Evolutionary conservation across 108 stramenopile genomes (phyloP).

Genomic region (Nitzschia putrida): DNA sequence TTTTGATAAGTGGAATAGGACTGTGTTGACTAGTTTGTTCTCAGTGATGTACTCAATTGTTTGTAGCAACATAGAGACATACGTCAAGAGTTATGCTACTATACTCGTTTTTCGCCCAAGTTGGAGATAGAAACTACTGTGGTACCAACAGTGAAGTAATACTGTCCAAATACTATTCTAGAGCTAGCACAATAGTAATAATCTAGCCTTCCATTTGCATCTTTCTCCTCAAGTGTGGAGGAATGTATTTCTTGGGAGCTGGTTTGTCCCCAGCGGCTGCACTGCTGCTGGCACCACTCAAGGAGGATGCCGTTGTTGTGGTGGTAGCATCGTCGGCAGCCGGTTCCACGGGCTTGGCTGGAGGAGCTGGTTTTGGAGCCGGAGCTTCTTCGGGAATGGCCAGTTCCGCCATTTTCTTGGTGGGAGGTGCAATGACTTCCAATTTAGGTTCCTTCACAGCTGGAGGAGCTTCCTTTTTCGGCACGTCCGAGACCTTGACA

Average conservation of each 20-base stretch:
- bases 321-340: constrained; percentile 34
- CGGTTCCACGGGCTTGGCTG: constrained; percentile 4
- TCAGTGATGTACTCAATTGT: too few relatives aligned
- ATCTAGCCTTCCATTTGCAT: constrained; percentile 31
- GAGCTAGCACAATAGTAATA: neutral
- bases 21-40: too few relatives aligned
- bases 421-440: constrained; percentile 21
- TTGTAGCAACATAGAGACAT: too few relatives aligned
- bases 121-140: too few relatives aligned
- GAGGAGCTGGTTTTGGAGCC: neutral
- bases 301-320: constrained; percentile 15
- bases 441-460: constrained; percentile 26
- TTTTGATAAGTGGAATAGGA: too few relatives aligned
- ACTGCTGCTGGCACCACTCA: constrained; percentile 11
- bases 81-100: too few relatives aligned
- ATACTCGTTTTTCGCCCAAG: too few relatives aligned
- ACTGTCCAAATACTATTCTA: neutral
- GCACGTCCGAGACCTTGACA: constrained; percentile 53
- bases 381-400: constrained; percentile 15
- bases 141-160: too few relatives aligned
- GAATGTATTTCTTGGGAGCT: constrained; percentile 52
- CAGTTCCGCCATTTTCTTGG: neutral
- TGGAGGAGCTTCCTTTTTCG: constrained; percentile 37
- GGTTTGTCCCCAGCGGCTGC: constrained; percentile 16
- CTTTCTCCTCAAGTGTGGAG: constrained; percentile 61